phyloP scores from a whole-genome alignment of 2,329 filamentous ascomycete species.

The Cordyceps militaris region DNA sequence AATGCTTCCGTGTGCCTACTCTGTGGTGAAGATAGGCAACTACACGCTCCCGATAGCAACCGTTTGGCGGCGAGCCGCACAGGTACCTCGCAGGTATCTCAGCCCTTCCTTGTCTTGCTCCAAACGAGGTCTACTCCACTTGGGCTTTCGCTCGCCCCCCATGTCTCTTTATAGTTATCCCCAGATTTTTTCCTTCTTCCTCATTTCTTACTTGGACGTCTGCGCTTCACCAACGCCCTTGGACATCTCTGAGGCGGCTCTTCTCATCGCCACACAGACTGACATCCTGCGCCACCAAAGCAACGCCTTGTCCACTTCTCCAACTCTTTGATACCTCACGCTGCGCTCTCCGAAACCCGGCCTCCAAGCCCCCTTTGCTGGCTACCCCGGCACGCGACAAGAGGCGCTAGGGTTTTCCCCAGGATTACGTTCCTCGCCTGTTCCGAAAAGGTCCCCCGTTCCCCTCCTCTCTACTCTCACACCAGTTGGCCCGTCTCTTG shows the following conservation, averaged over 20 bases:
- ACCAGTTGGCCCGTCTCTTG: background rate
- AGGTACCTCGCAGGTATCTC: conserved; percentile 1
- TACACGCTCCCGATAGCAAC: background rate
- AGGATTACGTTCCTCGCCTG: conserved; percentile 1
- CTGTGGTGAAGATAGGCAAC: no score
- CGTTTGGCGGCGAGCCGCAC: background rate
- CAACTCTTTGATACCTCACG: conserved; percentile 1
- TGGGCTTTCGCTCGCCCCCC: background rate
- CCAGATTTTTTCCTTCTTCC: background rate
- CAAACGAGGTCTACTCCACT: background rate
- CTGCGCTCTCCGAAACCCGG: background rate
- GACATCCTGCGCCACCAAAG: background rate
- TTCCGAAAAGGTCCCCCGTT: background rate
- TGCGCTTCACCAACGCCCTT: background rate
- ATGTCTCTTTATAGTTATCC: background rate
- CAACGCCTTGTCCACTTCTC: conserved; percentile 1
- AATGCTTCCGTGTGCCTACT: no score
- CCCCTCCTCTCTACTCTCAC: background rate
- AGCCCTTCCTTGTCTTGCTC: background rate
- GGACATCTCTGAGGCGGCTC: background rate
- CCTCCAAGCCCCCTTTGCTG: background rate
- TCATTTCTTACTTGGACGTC: background rate
- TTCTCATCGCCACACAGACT: background rate
- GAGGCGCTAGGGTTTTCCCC: conserved; percentile 2
- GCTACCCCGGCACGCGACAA: background rate